Percentiles rank a stretch among this genome's conserved stretches.
These are phyloP conservation scores for Colletotrichum tropicale DNA, from an alignment of 2,329 filamentous ascomycete genomes.

Conservation along the genomic window DNA sequence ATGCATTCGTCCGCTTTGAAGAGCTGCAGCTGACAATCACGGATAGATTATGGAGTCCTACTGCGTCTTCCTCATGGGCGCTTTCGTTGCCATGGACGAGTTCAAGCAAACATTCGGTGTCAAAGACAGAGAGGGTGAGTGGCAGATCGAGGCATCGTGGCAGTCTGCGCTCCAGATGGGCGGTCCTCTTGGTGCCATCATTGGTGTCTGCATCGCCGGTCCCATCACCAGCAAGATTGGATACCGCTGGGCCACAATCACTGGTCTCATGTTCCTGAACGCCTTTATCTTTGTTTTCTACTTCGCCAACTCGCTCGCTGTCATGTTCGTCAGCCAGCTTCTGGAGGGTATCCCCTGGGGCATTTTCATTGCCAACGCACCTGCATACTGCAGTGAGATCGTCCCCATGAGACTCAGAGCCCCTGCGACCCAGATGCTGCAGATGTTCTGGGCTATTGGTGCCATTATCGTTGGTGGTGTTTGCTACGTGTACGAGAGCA, in stretches of 20 bases:
- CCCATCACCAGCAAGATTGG: conserved; percentile 64
- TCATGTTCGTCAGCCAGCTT: conserved; percentile 58
- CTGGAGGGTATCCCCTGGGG: conserved; percentile 70
- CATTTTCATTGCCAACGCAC: conserved; percentile 69
- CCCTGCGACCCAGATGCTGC: conserved; percentile 64
- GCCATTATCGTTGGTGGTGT: conserved; percentile 63
- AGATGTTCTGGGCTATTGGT: conserved; percentile 71
- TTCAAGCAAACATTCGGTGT: conserved; percentile 56
- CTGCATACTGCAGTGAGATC: conserved; percentile 67
- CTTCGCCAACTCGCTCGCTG: conserved; percentile 44
- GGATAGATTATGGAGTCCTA: conserved; percentile 68
- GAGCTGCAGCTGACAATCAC: conserved; percentile 20
- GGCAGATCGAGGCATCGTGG: conserved; percentile 57
- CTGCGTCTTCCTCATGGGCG: conserved; percentile 64
- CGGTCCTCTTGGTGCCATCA: conserved; percentile 62
- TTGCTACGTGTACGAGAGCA: conserved; percentile 56
- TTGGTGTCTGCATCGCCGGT: conserved; percentile 64
- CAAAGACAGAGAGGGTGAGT: conserved; percentile 23
- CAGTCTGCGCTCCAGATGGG: conserved; percentile 60
- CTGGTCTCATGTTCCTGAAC: conserved; percentile 60
- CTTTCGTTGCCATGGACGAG: conserved; percentile 56
- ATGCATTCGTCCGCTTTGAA: neutral
- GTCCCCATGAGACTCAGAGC: conserved; percentile 63
- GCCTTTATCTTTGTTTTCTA: conserved; percentile 60
- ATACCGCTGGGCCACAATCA: conserved; percentile 64